Evolutionary conservation across 495 filamentous ascomycete species (phyloP), one percentile per base, ranked within the genome.

Genomic region (Aspergillus cavernicola): DNA sequence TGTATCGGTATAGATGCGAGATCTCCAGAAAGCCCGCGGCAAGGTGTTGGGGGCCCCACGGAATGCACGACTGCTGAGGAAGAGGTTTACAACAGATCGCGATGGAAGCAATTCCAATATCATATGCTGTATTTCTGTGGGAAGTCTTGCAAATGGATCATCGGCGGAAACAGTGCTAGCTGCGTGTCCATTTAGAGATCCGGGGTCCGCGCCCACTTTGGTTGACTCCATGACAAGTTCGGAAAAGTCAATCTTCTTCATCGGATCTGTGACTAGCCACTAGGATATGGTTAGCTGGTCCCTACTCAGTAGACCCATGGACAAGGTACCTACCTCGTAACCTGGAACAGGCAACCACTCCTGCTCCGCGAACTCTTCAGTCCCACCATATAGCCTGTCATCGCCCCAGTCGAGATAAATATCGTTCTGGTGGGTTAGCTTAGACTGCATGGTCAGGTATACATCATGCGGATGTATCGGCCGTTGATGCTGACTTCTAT

Each of bases 191-290:
- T n/a, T 22, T 13, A 22, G 29, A 19, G 32, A 36, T 35, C 9
- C 12, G n/a, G 3, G 4, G 2, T 16, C 44, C 15, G 15, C 7
- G 16, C 6, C 13, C 16, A 13, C 0, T 12, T 33, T 16, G 13
- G 22, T 36, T 9, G 44, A 35, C 20, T 48, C 29, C 12, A 18
- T 20, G 3, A 48, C 23, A 15, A 48, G 29, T 0, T 48, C 44
- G 5, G 29, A 35, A 13, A 48, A 48, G 16, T 36, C 44, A 4
- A 33, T 3, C 9, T 36, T 1, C 19, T 22, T 36, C 7, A 23
- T 22, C 1, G 44, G 44, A 15, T 48, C 44, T 22, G 44, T 29
- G 32, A 48, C 44, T 12, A 48, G 18, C 44, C 44, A 48, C 44
- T 48, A 29, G 5, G 22, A 13, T 24, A 6, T 28, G 4, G 9